Evolutionary conservation across 225 moss, liverwort and hornwort species (phyloP).

Genomic region (Physcomitrellopsis africana): DNA sequence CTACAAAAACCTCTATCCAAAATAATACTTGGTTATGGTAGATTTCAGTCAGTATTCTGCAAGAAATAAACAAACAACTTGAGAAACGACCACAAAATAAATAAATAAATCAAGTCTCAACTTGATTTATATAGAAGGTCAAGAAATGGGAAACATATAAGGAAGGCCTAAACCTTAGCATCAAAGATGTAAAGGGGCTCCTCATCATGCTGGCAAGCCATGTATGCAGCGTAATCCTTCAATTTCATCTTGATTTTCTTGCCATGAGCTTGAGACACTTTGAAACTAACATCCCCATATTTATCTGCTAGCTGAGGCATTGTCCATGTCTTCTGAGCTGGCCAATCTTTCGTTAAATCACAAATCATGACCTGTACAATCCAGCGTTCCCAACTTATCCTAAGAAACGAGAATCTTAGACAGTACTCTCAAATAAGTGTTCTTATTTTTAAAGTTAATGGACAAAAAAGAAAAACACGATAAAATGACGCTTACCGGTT

Average conservation of each 20-base stretch:
- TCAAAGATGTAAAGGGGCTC: conserved; percentile 97
- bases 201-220: conserved; percentile 91
- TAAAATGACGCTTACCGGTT: conserved; percentile 65
- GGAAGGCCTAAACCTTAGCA: conserved; percentile 63
- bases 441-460: neutral
- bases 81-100: too few relatives aligned
- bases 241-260: conserved; percentile 83
- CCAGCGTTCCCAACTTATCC: conserved; percentile 3
- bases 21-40: neutral
- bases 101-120: neutral
- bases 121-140: conserved; percentile 16
- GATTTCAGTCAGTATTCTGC: conserved; percentile 10
- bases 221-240: conserved; percentile 80
- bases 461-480: neutral
- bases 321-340: conserved; percentile 73
- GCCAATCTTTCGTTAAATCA: conserved; percentile 85
- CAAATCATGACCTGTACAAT: conserved; percentile 74
- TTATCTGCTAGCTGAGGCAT: conserved; percentile 69
- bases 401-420: conserved; percentile 10
- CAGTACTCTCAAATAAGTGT: neutral
- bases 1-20: conserved; percentile 17
- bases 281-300: conserved; percentile 79
- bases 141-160: conserved; percentile 1
- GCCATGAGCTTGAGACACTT: conserved; percentile 93
- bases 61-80: neutral